Evolutionary conservation across 1,284 basidiomycete species (phyloP).

Genomic region (Thecaphora thlaspeos): DNA sequence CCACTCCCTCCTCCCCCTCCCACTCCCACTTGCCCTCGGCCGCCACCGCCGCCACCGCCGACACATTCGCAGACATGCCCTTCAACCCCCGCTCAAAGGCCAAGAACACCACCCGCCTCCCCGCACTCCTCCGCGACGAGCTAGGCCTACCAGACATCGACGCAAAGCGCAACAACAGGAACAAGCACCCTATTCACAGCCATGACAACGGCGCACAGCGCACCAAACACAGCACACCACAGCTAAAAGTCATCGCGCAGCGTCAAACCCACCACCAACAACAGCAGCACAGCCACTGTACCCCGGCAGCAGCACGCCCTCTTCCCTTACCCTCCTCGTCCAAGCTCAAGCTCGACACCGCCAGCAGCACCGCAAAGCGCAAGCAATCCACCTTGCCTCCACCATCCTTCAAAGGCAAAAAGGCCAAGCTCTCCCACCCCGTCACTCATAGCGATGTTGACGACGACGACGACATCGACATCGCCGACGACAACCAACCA

Average conservation of each 20-base stretch:
- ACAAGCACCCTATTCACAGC: too few relatives aligned
- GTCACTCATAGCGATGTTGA: too few relatives aligned
- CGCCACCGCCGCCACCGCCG: too few relatives aligned
- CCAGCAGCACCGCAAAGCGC: not conserved
- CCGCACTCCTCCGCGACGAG: conserved; percentile 48
- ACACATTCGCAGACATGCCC: conserved; percentile 9
- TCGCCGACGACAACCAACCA: not conserved
- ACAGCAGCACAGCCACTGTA: conserved; percentile 3
- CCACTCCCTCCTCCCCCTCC: not conserved
- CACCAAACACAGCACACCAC: conserved; percentile 4
- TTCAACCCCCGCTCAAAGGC: conserved; percentile 28
- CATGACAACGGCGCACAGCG: too few relatives aligned
- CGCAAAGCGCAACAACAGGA: conserved; percentile 6
- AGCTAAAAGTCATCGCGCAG: conserved; percentile 22
- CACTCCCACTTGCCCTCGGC: not conserved
- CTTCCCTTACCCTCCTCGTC: not conserved
- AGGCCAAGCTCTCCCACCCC: not conserved
- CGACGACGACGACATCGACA: not conserved
- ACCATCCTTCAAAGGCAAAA: not conserved
- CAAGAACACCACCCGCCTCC: conserved; percentile 43
- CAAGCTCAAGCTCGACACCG: not conserved
- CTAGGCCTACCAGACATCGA: conserved; percentile 39
- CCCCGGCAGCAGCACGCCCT: not conserved
- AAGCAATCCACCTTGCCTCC: not conserved
- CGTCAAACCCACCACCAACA: conserved; percentile 15